Conservation (phyloP, 1,284 basidiomycete genomes). For the Fistulinella cinereoalba region DNA sequence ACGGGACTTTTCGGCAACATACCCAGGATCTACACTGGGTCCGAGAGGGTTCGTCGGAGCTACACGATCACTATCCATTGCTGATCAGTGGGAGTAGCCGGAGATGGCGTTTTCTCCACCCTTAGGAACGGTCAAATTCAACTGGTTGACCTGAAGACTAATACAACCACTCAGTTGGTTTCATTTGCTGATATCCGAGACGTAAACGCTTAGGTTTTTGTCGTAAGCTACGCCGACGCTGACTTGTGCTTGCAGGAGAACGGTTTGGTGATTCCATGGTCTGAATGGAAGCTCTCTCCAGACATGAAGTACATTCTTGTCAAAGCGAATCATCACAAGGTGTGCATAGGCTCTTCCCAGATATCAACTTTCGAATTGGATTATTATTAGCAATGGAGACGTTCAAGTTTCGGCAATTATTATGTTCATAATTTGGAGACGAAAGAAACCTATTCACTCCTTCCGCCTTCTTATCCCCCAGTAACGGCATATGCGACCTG, state of each 20-base stretch:
- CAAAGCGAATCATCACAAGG: slow-evolving; percentile 72
- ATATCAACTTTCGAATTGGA: slow-evolving; percentile 1
- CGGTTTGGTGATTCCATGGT: slow-evolving; percentile 52
- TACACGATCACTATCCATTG: not conserved
- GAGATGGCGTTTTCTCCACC: slow-evolving; percentile 86
- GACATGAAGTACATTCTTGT: slow-evolving; percentile 87
- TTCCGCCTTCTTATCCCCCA: slow-evolving; percentile 63
- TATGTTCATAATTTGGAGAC: slow-evolving; percentile 73
- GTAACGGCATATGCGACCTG: slow-evolving; percentile 77
- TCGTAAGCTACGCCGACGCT: not conserved
- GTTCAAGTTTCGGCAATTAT: slow-evolving; percentile 86
- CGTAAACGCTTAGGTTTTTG: slow-evolving; percentile 42
- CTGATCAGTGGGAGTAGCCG: slow-evolving; percentile 50
- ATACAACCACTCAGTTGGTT: slow-evolving; percentile 64
- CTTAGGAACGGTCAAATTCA: slow-evolving; percentile 61
- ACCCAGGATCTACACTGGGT: slow-evolving; percentile 71
- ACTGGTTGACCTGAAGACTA: slow-evolving; percentile 77
- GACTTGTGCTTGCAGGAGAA: slow-evolving; percentile 44
- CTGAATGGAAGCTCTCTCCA: slow-evolving; percentile 76
- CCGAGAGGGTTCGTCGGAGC: slow-evolving; percentile 65
- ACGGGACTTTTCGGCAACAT: slow-evolving; percentile 72
- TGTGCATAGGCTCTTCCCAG: slow-evolving; percentile 23
- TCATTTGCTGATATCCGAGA: slow-evolving; percentile 57
- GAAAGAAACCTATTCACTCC: slow-evolving; percentile 65
- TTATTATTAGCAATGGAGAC: slow-evolving; percentile 78